Percentiles rank a stretch among this genome's conserved stretches.
These are phyloP conservation scores for Nakaseomyces delphensis DNA, from an alignment of 1,139 yeast species.

Conservation along the genomic window DNA sequence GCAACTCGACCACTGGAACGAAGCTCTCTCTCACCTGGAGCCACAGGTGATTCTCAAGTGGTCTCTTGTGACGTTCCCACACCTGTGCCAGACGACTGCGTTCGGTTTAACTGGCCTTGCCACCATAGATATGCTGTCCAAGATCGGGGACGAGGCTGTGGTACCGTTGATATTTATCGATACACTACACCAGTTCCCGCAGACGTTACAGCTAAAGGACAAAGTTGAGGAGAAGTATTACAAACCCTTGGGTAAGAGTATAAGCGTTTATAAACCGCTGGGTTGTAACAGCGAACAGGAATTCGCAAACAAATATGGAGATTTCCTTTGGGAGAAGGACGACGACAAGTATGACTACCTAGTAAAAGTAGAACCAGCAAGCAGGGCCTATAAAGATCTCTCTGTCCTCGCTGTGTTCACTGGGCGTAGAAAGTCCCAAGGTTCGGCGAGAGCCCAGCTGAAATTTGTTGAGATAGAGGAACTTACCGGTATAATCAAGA, in stretches of 20 bases:
- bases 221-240: constrained; percentile 47
- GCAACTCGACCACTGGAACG: constrained; percentile 56
- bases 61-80: constrained; percentile 76
- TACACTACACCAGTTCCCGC: constrained; percentile 88
- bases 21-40: constrained; percentile 41
- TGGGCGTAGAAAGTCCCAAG: constrained; percentile 86
- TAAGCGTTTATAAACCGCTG: constrained; percentile 60
- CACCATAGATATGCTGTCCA: constrained; percentile 75
- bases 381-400: constrained; percentile 69
- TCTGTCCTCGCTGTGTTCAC: constrained; percentile 77
- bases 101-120: constrained; percentile 90
- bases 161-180: constrained; percentile 80
- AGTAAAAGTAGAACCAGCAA: constrained; percentile 89
- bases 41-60: constrained; percentile 74
- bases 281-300: constrained; percentile 52
- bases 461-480: constrained; percentile 72
- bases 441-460: constrained; percentile 69
- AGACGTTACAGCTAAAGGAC: constrained; percentile 69
- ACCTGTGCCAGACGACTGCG: constrained; percentile 84
- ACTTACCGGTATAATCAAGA: constrained; percentile 61
- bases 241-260: constrained; percentile 31
- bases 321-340: constrained; percentile 71
- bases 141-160: constrained; percentile 32
- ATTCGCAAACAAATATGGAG: constrained; percentile 62
- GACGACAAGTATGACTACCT: constrained; percentile 76